Conservation (phyloP, 768 basidiomycete genomes). For the Rhodotorula graminis region DNA sequence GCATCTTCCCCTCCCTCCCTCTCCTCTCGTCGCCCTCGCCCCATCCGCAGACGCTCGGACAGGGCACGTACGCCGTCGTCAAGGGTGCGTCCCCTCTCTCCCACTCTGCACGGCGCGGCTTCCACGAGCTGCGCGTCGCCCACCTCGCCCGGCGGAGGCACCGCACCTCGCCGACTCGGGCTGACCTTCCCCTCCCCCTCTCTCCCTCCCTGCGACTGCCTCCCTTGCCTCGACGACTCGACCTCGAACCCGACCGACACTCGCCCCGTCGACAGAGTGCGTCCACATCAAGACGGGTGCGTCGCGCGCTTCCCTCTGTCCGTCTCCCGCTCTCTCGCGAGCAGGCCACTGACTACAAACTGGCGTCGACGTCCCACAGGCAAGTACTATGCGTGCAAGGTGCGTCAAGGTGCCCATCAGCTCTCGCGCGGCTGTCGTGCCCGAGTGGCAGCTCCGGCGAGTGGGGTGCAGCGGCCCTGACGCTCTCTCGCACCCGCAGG, state of each 20-base stretch:
- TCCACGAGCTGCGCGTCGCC: no score
- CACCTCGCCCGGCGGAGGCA: background rate
- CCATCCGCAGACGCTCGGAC: slow-evolving; percentile 31
- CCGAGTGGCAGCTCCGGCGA: no score
- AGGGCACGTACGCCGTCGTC: slow-evolving; percentile 40
- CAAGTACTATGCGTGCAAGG: slow-evolving; percentile 94
- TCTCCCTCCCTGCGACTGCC: no score
- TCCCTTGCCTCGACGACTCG: no score
- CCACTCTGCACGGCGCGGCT: background rate
- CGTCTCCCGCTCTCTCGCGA: no score
- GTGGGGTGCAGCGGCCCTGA: no score
- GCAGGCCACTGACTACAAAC: background rate
- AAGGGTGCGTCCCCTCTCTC: slow-evolving; percentile 19
- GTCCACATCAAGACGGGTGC: slow-evolving; percentile 37
- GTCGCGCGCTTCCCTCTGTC: background rate
- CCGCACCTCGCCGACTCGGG: background rate
- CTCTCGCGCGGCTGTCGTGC: background rate
- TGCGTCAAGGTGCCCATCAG: background rate
- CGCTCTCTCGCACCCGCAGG: slow-evolving; percentile 44
- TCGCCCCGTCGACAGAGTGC: slow-evolving; percentile 7
- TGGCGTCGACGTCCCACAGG: slow-evolving; percentile 56
- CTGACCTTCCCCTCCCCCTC: background rate
- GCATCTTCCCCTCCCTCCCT: background rate
- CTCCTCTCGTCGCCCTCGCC: background rate
- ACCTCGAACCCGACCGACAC: background rate